These are phyloP conservation scores for Solanum pimpinellifolium DNA, from an alignment of 257 asterid species.

Conservation along the genomic window DNA sequence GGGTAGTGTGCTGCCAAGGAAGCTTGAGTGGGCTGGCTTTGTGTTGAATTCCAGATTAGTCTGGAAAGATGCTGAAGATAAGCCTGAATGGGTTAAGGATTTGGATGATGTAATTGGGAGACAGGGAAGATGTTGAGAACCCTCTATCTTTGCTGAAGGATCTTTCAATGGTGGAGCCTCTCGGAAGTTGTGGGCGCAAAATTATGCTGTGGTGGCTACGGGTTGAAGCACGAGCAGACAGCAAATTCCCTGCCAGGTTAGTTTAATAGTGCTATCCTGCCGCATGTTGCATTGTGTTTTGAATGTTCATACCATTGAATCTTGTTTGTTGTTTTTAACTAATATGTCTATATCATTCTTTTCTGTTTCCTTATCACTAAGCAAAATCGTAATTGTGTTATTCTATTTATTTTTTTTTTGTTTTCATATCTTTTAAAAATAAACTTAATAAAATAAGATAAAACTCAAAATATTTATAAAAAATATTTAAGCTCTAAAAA, in stretches of 20 bases:
- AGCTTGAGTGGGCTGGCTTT: conserved; percentile 95
- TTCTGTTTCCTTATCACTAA: neutral
- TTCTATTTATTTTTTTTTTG: neutral
- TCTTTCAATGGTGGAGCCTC: conserved; percentile 77
- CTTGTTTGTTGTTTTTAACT: neutral
- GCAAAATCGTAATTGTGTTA: neutral
- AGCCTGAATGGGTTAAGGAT: conserved; percentile 76
- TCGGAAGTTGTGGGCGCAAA: conserved; percentile 86
- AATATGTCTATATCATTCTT: neutral
- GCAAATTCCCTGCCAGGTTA: conserved; percentile 95
- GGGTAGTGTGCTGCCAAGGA: conserved; percentile 74
- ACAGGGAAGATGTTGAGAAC: conserved; percentile 50
- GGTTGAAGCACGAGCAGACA: conserved; percentile 93
- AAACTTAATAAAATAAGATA: too few species aligned
- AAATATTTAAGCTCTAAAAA: too few species aligned
- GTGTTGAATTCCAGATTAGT: conserved; percentile 70
- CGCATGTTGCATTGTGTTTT: neutral
- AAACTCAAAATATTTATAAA: too few species aligned
- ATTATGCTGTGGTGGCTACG: conserved; percentile 96
- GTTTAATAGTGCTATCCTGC: conserved; percentile 4
- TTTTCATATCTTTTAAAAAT: too few species aligned
- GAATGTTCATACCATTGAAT: neutral
- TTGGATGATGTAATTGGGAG: conserved; percentile 36
- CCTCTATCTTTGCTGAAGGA: conserved; percentile 69
- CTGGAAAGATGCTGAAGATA: conserved; percentile 63